Conservation (phyloP, 1,284 basidiomycete species). For the Apiotrichum gracile region DNA sequence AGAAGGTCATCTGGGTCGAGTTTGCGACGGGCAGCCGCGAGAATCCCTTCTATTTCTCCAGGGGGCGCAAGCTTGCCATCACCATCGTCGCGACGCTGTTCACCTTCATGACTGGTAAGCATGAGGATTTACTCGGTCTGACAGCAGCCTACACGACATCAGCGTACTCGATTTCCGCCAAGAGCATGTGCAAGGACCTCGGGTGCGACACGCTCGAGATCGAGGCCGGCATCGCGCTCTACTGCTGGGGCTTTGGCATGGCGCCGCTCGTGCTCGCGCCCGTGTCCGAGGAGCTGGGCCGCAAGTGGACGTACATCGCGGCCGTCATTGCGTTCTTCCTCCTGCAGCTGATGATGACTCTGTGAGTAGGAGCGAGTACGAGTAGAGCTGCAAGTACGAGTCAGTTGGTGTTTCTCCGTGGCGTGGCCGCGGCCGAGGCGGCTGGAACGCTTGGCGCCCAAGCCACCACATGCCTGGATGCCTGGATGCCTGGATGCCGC, state of each 20-base stretch:
- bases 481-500: too few relatives aligned
- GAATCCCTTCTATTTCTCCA: conserved; percentile 56
- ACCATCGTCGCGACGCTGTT: conserved; percentile 58
- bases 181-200: conserved; percentile 62
- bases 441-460: too few relatives aligned
- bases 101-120: conserved; percentile 54
- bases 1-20: conserved; percentile 53
- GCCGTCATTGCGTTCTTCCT: conserved; percentile 56
- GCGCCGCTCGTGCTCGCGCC: conserved; percentile 66
- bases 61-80: conserved; percentile 56
- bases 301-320: conserved; percentile 61
- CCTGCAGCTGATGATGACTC: conserved; percentile 57
- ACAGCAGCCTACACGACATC: conserved; percentile 53
- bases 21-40: conserved; percentile 54
- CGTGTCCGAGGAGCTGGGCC: conserved; percentile 70
- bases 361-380: conserved; percentile 51
- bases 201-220: conserved; percentile 58
- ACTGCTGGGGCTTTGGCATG: conserved; percentile 60
- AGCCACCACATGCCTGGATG: too few relatives aligned
- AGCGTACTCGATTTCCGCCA: conserved; percentile 57
- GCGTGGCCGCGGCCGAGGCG: too few relatives aligned
- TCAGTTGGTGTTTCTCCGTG: too few relatives aligned
- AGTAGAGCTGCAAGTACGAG: too few relatives aligned
- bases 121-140: background rate
- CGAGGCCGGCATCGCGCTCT: conserved; percentile 58